These are phyloP conservation scores for Kluyveromyces aestuarii DNA, from an alignment of 805 yeast genomes.

Conservation along the genomic window DNA sequence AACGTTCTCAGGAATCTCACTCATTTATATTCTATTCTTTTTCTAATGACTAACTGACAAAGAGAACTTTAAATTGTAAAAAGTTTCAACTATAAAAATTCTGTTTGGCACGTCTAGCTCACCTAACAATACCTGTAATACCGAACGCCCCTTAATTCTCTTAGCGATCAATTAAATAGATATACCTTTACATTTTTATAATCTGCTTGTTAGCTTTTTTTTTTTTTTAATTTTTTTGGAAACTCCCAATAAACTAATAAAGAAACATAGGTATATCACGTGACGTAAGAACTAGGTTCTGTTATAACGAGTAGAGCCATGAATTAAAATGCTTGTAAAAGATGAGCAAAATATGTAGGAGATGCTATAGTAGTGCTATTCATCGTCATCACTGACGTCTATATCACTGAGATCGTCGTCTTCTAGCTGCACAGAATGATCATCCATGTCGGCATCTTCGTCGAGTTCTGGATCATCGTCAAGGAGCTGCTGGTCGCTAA, in stretches of 20 bases:
- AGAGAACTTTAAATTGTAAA: not conserved
- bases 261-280: too few relatives aligned
- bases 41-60: not conserved
- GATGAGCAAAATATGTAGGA: not conserved
- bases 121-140: too few relatives aligned
- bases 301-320: too few relatives aligned
- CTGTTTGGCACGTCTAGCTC: not conserved
- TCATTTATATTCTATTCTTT: not conserved
- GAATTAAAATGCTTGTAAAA: too few relatives aligned
- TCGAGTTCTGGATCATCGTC: constrained; percentile 27
- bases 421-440: not conserved
- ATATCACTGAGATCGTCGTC: constrained; percentile 24
- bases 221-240: too few relatives aligned
- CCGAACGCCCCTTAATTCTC: too few relatives aligned
- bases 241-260: too few relatives aligned
- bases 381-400: constrained; percentile 21
- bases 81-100: not conserved
- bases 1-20: constrained; percentile 30
- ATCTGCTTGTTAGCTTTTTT: too few relatives aligned
- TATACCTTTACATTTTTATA: too few relatives aligned
- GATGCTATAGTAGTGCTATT: not conserved
- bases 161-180: too few relatives aligned
- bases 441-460: constrained; percentile 9
- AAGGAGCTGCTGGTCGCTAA: constrained; percentile 40
- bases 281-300: too few relatives aligned